These are phyloP conservation scores for Amphicarpaea edgeworthii DNA, from an alignment of 306 rosid species.

Conservation along the genomic window DNA sequence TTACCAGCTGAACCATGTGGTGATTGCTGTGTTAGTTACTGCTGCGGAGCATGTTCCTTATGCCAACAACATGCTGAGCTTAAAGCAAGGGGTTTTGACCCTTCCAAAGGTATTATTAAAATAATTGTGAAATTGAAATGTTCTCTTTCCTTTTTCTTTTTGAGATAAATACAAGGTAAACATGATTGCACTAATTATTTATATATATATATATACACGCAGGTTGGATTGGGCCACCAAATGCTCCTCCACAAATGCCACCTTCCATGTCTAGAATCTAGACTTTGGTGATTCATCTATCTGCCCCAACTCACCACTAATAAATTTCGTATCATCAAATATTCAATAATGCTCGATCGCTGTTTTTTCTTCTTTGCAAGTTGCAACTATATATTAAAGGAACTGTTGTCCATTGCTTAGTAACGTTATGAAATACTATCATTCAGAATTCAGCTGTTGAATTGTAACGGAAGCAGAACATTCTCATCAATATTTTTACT, in stretches of 20 bases:
- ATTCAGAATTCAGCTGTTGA: background rate
- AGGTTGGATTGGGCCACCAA: constrained; percentile 54
- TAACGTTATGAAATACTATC: background rate
- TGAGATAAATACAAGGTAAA: background rate
- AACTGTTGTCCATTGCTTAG: background rate
- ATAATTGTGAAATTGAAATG: background rate
- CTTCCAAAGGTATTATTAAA: constrained; percentile 49
- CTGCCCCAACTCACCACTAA: background rate
- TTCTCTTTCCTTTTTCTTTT: background rate
- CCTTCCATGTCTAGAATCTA: constrained; percentile 48
- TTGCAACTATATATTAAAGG: background rate
- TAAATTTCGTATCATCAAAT: background rate
- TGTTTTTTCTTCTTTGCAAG: background rate
- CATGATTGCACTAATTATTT: background rate
- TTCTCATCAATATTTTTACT: no score
- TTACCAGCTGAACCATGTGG: constrained; percentile 53
- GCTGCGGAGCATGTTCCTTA: constrained; percentile 48
- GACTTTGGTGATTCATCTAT: no score
- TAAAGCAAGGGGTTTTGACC: constrained; percentile 53
- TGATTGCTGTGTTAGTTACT: constrained; percentile 54
- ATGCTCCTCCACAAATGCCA: constrained; percentile 43
- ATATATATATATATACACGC: no score
- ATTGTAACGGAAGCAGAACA: background rate
- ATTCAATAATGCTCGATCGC: background rate
- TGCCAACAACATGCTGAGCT: constrained; percentile 61